Conservation (phyloP, 257 asterid species). For the Paulownia fortunei region DNA sequence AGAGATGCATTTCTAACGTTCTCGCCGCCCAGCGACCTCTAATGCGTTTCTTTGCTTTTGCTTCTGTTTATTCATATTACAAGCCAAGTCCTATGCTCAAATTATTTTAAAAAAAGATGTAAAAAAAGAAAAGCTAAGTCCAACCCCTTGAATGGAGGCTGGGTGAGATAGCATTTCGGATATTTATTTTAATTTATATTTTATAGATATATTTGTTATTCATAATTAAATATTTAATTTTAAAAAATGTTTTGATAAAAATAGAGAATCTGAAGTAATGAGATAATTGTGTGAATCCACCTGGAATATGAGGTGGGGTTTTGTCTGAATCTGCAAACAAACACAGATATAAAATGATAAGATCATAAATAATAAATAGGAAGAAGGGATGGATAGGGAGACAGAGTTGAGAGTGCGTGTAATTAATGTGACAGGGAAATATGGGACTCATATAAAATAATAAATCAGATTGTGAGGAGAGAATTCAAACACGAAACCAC, state of each 20-base stretch:
- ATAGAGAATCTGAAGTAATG: too few species aligned
- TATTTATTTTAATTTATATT: too few species aligned
- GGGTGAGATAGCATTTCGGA: constrained; percentile 2
- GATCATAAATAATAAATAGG: constrained; percentile 25
- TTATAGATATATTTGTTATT: too few species aligned
- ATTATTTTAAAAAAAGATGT: neutral
- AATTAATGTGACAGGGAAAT: constrained; percentile 38
- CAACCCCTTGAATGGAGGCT: constrained; percentile 27
- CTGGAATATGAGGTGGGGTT: constrained; percentile 59
- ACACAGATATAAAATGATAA: constrained; percentile 32
- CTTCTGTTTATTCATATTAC: neutral
- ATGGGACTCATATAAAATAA: constrained; percentile 13
- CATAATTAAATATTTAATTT: too few species aligned
- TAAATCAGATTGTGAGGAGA: constrained; percentile 45
- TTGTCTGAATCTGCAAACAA: constrained; percentile 44
- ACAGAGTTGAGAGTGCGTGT: constrained; percentile 31
- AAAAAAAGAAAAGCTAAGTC: neutral
- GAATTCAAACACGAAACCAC: constrained; percentile 55
- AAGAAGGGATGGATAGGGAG: constrained; percentile 29
- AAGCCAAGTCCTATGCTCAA: too few species aligned
- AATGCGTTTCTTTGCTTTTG: constrained; percentile 21
- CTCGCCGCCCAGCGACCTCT: constrained; percentile 15
- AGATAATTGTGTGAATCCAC: constrained; percentile 66
- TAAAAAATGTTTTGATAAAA: too few species aligned
- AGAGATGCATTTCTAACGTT: neutral